Evolutionary conservation across 1,284 basidiomycete species (phyloP), one percentile per base, ranked within the genome.

Genomic region (Thelephora terrestris): DNA sequence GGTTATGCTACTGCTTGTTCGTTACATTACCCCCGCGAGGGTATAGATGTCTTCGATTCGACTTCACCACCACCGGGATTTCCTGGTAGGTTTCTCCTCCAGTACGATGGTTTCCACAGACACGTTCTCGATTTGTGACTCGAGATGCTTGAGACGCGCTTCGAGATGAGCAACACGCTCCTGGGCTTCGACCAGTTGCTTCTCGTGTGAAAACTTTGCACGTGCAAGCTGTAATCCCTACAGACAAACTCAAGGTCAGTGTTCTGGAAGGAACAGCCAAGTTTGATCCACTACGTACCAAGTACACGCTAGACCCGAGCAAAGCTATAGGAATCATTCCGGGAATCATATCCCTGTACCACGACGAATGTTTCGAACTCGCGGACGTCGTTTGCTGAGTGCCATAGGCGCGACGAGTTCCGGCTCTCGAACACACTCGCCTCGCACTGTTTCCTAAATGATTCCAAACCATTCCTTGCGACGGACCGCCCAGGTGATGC

Each of bases 271-370:
- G 38, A 17, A 50, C 10, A 47, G 52, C 25, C 44, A 49, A 49
- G 45, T 37, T 52, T 54, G 43, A 39, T 48, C 35, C n/a, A n/a
- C 32, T 23, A 64, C 76, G 52, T 59, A 85, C 85, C 55, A 87
- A 69, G 65, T 85, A 89, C 47, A 89, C 73, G 9, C 80, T 82
- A 49, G 83, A 86, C 14, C 84, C 86, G 23, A 89, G 70, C 45
- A 89, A 66, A 43, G 81, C 78, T 49, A 89, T 69, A 6, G 85
- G 86, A 38, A 87, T 67, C 85, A 88, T 88, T 34, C 76, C 77
- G 24, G 86, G 86, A 38, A 83, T 61, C 46, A 81, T 71, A 51
- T 80, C 73, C 36, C 76, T 66, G 61, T 88, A 88, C 70, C 79
- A 79, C 53, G 71, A 68, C 4, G 74, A 75, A 64, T 88, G 82